A percentile compares a stretch with the other conserved stretches of the same genome.
Evolutionary conservation across 228 moss, liverwort and hornwort species (phyloP).

Genomic region (Sphagnum magellanicum): DNA sequence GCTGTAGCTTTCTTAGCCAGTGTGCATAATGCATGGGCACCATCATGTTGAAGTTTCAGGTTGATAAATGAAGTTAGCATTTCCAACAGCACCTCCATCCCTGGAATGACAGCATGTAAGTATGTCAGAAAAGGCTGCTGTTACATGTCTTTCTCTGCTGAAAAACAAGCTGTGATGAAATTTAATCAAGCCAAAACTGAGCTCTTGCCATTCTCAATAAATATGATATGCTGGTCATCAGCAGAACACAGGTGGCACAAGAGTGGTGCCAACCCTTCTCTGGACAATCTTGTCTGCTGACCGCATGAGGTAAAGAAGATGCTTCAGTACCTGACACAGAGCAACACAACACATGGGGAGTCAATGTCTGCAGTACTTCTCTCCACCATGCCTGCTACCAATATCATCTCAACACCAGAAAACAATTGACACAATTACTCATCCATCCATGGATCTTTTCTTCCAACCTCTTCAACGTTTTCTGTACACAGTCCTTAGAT

Average conservation of each 20-base stretch:
- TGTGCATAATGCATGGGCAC: conserved; percentile 80
- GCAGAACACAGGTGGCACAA: conserved; percentile 89
- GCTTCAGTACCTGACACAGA: conserved; percentile 73
- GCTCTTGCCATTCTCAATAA: conserved; percentile 78
- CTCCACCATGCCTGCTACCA: too few species aligned
- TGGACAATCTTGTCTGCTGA: conserved; percentile 85
- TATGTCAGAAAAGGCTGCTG: not conserved
- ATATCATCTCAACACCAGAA: not conserved
- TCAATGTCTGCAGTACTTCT: too few species aligned
- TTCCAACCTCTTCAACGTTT: conserved; percentile 90
- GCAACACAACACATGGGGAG: not conserved
- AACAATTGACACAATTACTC: conserved; percentile 3
- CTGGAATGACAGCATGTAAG: conserved; percentile 21
- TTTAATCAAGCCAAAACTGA: not conserved
- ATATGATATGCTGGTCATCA: conserved; percentile 90
- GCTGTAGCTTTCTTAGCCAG: conserved; percentile 88
- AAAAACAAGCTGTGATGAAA: too few species aligned
- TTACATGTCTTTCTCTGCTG: not conserved
- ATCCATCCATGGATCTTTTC: conserved; percentile 98
- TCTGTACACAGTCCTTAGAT: conserved; percentile 97
- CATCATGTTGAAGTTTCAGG: conserved; percentile 84
- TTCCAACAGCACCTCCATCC: conserved; percentile 93
- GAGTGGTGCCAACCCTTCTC: conserved; percentile 86
- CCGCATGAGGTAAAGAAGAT: conserved; percentile 90
- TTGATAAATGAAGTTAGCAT: conserved; percentile 70